Base-by-base conservation (phyloP, 179 eudicot species). In the Sideroxylon spinosum region DNA sequence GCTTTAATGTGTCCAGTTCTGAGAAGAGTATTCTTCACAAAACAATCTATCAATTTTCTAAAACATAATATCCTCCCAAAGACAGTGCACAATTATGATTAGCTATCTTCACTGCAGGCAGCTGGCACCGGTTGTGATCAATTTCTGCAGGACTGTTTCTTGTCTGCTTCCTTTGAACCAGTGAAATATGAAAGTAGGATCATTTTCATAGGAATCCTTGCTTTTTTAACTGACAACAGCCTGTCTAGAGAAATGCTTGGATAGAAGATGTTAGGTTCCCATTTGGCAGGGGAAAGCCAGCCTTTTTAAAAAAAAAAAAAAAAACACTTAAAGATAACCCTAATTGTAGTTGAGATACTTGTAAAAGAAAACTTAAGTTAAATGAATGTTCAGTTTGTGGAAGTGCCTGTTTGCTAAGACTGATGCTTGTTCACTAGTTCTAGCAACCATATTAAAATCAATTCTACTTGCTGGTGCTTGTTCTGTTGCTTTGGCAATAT, bases 351-450 rank as follows among this genome's bases (percentile, higher is more conserved):
- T 48, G 73, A 48, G 17, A 48, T 10, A 20, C 56, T 69, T 69
- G 19, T 20, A 28, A 23, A 48, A 46, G 26, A 26, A 69, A 69
- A 10, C 48, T 14, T 48, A 28, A 67, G n/a, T 46, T 16, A 46
- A 69, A 48, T 69, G 17, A 69, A 48, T n/a, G 26, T 67, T 5
- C 48, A 32, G n/a, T 67, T 67, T 37, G 52, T 32, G 71, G 71
- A 32, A 67, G 44, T 19, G 67, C 28, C 29, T 22, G 32, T 63
- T 9, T 20, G 32, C 67, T 63, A 9, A 22, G 28, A 63, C 29
- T 62, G 2, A 13, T 23, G 17, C 32, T 63, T 22, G 67, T 23
- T 63, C 67, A 63, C 12, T 23, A 63, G 29, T 63, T 63, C 67
- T 25, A 22, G 32, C 32, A 25, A 25, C 16, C 59, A 50, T 70